Evolutionary conservation across 345 rosid species (phyloP), one percentile per base, ranked within the genome.

Genomic region (Isatis tinctoria): DNA sequence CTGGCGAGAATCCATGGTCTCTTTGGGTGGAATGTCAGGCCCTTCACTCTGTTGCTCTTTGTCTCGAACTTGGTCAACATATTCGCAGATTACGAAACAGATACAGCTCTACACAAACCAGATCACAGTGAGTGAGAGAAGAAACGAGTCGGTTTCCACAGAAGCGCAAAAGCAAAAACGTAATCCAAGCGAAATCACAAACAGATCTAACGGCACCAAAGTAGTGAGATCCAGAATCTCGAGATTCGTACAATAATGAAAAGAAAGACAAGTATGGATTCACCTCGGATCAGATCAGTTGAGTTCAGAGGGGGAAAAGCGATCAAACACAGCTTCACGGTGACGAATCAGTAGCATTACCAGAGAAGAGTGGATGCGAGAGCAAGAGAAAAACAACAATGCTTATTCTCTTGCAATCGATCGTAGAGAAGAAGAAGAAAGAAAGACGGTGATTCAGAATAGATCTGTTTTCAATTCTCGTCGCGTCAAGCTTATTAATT

Each of bases 21-120:
- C 83, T 95, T 90, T 57, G 89, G 85, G 78, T 95, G 99, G 75
- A 95, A 95, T 79, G 91, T 95, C 69, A 95, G 87, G 13, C 98
- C 99, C 82, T 92, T 95, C 79, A 95, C 99, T 82, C 96, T 82
- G 76, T 90, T 90, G 76, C 99, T 95, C 93, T 92, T 95, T 6
- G 99, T 95, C 83, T 95, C 99, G 64, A 95, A 95, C 79, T 92
- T 95, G 10, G 98, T 95, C 91, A 94, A 69, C 99, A 94, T 94
- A 74, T 76, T 87, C 70, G 40, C 70, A 70, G 69, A 74, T 67
- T 48, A 27, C 36, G 77, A 57, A 69, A 32, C 61, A 30, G 67
- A 48, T 49, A 68, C 74, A 39, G 49, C 67, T 26, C 59, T 78
- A 59, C 69, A 59, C 2, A 72, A 59, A 54, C 28, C 78, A 78